Base-by-base conservation (phyloP, 2,329 filamentous ascomycete species). In the Pyrenophora teres region DNA sequence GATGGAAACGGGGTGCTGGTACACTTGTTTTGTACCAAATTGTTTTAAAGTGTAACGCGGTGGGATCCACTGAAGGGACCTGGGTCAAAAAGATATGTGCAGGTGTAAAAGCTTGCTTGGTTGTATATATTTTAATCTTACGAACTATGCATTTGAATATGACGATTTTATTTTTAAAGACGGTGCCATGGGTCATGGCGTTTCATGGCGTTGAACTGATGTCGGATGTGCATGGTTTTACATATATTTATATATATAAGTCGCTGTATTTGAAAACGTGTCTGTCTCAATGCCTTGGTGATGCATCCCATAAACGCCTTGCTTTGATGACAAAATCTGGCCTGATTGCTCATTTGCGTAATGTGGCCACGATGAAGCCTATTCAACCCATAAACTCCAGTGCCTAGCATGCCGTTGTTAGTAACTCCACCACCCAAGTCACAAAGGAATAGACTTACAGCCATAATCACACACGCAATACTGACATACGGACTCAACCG, bases 401-500 rank as follows among this genome's bases (percentile, higher is more conserved):
- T 19, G 56, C 63, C 68, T 70, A n/a, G 6, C 1, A 9, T 27
- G 8, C 1, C 10, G n/a, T n/a, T 2, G 33, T 46, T n/a, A 54
- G 45, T 32, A 5, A n/a, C n/a, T n/a, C n/a, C n/a, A n/a, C n/a
- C n/a, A n/a, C n/a, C n/a, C n/a, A n/a, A n/a, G n/a, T n/a, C n/a
- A n/a, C n/a, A n/a, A n/a, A n/a, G n/a, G n/a, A n/a, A n/a, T n/a
- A n/a, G n/a, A n/a, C n/a, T n/a, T 57, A 97, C 94, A 61, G 94
- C 94, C 92, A 99, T 97, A 65, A 91, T 76, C 27, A 97, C 81
- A 73, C 93, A 97, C 74, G 91, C 95, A 72, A 97, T 80, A 78
- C 91, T 95, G 67, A 99, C 90, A 74, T 97, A 97, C 36, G 94
- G 94, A 73, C 92, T 97, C 62, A 99, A 74, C 59, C 94, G 80